Base-by-base conservation (phyloP, 2,329 filamentous ascomycete species). In the Paracamarosporium sp. region DNA sequence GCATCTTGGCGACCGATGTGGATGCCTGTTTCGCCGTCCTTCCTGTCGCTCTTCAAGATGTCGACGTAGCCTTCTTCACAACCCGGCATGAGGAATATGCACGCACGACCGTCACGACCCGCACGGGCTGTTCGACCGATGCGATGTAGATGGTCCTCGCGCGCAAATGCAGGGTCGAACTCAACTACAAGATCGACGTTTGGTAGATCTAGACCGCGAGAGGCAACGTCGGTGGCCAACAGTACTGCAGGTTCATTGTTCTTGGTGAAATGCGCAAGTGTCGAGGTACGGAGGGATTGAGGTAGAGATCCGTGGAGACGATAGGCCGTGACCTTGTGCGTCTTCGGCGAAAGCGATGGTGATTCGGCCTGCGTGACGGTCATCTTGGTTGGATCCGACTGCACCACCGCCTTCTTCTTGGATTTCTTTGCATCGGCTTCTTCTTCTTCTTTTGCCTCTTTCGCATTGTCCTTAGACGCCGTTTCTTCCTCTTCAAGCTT, bases 111-210 rank as follows among this genome's bases (percentile, higher is more conserved):
- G 11, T 94, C 86, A 5, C 91, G 90, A 15, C 95, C 95, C 1
- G 96, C 92, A 82, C 95, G 91, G 3, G 95, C 95, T 11, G 95
- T 99, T 75, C 95, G 90, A 53, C 95, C 95, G 54, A 98, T 92
- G 55, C 95, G 90, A 79, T 99, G 95, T 7, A 97, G 85, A 75
- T 99, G 95, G 75, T 99, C 95, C 59, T 93, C 91, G 24, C 92
- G 88, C 72, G 90, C 92, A 78, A 98, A 98, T 2, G 95, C 92
- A 0, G 95, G 93, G 72, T 99, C 95, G 73, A 97, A 98, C 76
- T 99, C 95, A 55, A 99, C 86, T 48, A 99, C 93, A 20, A 97
- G 84, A 74, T 99, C 95, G 50, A 99, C 92, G 50, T 95, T 94
- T 0, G 94, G 94, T 15, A 99, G 86, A 81, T 99, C 95, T 40